Evolutionary conservation across 2,329 filamentous ascomycete species (phyloP), one percentile per base, ranked within the genome.

Genomic region (Aspergillus niger): DNA sequence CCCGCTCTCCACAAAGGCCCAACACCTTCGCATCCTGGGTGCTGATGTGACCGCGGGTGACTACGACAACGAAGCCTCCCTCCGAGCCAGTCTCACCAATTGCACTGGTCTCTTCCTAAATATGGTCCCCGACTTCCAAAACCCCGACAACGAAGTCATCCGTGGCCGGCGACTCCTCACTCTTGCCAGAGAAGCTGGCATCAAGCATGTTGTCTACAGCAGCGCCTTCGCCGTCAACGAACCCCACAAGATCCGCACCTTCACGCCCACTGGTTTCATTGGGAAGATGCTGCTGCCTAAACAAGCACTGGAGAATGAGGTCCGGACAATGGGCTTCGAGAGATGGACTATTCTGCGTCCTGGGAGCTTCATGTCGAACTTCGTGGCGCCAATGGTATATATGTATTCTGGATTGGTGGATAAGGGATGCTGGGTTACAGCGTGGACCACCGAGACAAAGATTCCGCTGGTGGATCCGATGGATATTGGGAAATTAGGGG

Each of bases 311-410:
- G 82, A 85, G 62, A 61, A 72, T 1, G 70, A 71, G 20, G 67
- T 82, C 3, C 70, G 74, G 20, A 57, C 65, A 8, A 67, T 71
- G 1, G 76, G 76, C 2, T 79, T 82, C 60, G 62, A 75, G 13
- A 63, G 68, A 7, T 85, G 79, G 77, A 84, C 82, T 0, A 76
- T 85, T 22, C 67, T 86, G 2, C 80, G 81, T 2, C 81, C 81
- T 0, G 80, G 79, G 1, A 78, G 76, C 65, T 85, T 86, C 73
- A 82, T 83, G 78, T 74, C 76, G 20, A 85, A 86, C 65, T 81
- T 80, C 61, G 51, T 84, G 4, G 59, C 70, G 3, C 82, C 82
- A 3, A 70, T 78, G 10, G 76, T 78, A 1, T 55, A 54, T 8
- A 73, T 79, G 70, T 82, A 79, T 59, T 72, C 75, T 0, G 77